Evolutionary conservation across 2,329 filamentous ascomycete species (phyloP).

Genomic region (Aureobasidium sp.): DNA sequence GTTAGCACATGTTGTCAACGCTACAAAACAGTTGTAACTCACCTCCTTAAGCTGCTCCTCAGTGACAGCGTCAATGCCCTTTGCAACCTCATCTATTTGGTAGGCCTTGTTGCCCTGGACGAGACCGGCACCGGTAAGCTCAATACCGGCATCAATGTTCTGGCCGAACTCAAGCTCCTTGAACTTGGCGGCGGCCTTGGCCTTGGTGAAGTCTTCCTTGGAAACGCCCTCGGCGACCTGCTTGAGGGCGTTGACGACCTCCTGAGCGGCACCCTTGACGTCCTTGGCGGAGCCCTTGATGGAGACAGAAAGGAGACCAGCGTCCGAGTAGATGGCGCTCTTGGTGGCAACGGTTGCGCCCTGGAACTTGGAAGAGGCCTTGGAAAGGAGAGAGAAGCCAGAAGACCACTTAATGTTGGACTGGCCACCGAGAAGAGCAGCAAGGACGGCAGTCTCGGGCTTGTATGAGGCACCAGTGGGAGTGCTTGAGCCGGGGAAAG

Average conservation of each 20-base stretch:
- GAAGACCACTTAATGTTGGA: constrained; percentile 91
- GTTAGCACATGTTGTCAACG: constrained; percentile 18
- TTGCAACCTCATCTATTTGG: constrained; percentile 70
- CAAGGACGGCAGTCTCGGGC: constrained; percentile 80
- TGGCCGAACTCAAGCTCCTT: constrained; percentile 76
- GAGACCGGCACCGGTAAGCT: constrained; percentile 76
- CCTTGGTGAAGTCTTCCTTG: constrained; percentile 85
- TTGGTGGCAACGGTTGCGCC: constrained; percentile 62
- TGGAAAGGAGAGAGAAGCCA: constrained; percentile 83
- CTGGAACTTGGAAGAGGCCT: constrained; percentile 59
- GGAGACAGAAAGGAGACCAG: constrained; percentile 78
- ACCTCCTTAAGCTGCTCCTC: constrained; percentile 79
- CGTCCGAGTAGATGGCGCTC: constrained; percentile 85
- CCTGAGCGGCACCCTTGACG: constrained; percentile 65
- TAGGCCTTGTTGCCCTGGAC: constrained; percentile 74
- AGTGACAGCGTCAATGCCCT: constrained; percentile 72
- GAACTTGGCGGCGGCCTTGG: constrained; percentile 88
- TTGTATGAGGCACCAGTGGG: constrained; percentile 67
- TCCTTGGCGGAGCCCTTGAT: constrained; percentile 65
- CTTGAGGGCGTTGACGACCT: constrained; percentile 74
- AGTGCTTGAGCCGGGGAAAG: constrained; percentile 82
- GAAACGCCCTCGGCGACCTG: constrained; percentile 60
- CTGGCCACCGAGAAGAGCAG: constrained; percentile 80
- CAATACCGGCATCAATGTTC: constrained; percentile 65
- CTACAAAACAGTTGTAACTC: constrained; percentile 30